Evolutionary conservation across 2,329 filamentous ascomycete species (phyloP), one percentile per base, ranked within the genome.

Genomic region (Exophiala lecanii-corni): DNA sequence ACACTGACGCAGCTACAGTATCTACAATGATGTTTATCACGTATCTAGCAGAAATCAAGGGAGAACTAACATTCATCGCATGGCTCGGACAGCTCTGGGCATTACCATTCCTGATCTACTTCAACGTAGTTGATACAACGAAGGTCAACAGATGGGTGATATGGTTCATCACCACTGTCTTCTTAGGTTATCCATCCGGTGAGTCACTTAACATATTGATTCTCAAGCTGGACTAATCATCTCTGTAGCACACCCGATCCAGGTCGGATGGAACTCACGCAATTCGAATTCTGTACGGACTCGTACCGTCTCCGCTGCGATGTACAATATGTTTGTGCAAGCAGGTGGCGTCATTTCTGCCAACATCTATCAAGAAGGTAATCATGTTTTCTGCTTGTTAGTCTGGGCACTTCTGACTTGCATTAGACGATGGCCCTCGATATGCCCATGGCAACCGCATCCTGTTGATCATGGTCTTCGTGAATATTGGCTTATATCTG

Each of bases 141-240:
- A 68, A 0, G 66, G 49, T 53, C 19, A 66, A 59, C 4, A 60
- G 63, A 0, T 75, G 72, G 72, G 53, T 66, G 2, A 57, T 63
- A 3, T 72, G 69, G 45, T 64, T 59, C 0, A 42, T 70, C 9
- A 46, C 65, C 6, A 68, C 59, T 5, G 60, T 66, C 0, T 55
- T 75, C 4, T 57, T 74, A 7, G 67, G 71, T 2, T 73, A 73
- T 43, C 75, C 75, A 0, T 77, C 75, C 50, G 75, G 23, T 12
- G 12, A 26, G 23, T 26, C 7, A n/a, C n/a, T n/a, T n/a, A n/a
- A n/a, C n/a, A n/a, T n/a, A n/a, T n/a, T n/a, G n/a, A n/a, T n/a
- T n/a, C n/a, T n/a, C n/a, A n/a, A n/a, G n/a, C n/a, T n/a, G n/a
- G n/a, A n/a, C n/a, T n/a, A n/a, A n/a, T n/a, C n/a, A n/a, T n/a